phyloP scores from a whole-genome alignment of 148 eudicot species.

The Euryodendron excelsum region DNA sequence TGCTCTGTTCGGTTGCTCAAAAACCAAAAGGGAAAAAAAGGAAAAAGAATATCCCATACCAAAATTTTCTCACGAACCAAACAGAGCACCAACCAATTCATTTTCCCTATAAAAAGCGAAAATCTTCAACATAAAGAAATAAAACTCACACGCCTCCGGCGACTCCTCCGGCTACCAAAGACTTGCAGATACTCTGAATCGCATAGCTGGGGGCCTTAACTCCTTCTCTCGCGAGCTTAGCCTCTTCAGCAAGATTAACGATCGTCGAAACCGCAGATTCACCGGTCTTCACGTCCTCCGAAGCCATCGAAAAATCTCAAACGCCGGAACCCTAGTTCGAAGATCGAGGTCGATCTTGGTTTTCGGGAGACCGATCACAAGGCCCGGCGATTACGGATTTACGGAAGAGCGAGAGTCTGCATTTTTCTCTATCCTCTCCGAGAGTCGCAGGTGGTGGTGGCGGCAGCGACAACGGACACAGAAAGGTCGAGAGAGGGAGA shows the following conservation, averaged over 20 bases:
- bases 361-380: not conserved
- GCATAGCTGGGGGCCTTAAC: conserved; percentile 59
- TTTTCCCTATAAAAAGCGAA: not conserved
- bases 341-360: not conserved
- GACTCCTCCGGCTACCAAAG: conserved; percentile 84
- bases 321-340: not conserved
- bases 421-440: not conserved
- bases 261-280: conserved; percentile 64
- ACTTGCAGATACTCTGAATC: conserved; percentile 52
- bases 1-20: no score
- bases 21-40: not conserved
- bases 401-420: not conserved
- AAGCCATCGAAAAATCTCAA: conserved; percentile 48
- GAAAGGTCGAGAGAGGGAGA: not conserved
- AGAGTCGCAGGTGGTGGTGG: not conserved
- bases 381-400: not conserved
- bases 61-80: not conserved
- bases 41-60: not conserved
- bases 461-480: not conserved
- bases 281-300: conserved; percentile 76
- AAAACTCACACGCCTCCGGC: conserved; percentile 42
- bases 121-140: not conserved
- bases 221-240: conserved; percentile 69
- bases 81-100: not conserved
- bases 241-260: conserved; percentile 79